These are phyloP conservation scores for Sporothrix euskadiensis DNA, from an alignment of 2,329 filamentous ascomycete species.

Conservation along the genomic window DNA sequence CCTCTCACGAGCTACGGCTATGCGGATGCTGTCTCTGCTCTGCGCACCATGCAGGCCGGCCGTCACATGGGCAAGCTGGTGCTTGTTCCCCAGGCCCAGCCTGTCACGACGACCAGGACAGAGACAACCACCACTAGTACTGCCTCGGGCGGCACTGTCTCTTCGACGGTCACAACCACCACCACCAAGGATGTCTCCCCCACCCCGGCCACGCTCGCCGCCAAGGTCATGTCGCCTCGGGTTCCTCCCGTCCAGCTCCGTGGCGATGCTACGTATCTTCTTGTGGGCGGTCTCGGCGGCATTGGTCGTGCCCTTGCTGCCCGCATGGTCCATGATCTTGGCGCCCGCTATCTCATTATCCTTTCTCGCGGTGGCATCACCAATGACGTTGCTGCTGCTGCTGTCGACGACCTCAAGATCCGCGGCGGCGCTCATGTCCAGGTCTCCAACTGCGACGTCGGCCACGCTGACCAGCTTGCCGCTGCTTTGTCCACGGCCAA, in stretches of 20 bases:
- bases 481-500: slow-evolving; percentile 22
- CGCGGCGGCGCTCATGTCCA: slow-evolving; percentile 25
- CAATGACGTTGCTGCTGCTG: slow-evolving; percentile 20
- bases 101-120: slow-evolving; percentile 12
- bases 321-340: slow-evolving; percentile 34
- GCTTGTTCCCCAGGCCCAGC: slow-evolving; percentile 28
- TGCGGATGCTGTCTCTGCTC: slow-evolving; percentile 42
- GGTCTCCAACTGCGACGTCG: slow-evolving; percentile 31
- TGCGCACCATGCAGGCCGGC: slow-evolving; percentile 47
- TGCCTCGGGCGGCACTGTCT: neutral
- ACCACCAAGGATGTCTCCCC: neutral
- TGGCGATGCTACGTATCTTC: slow-evolving; percentile 34
- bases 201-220: neutral
- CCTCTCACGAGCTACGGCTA: slow-evolving; percentile 28
- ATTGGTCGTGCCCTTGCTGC: slow-evolving; percentile 36
- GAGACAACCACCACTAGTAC: neutral
- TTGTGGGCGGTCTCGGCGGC: slow-evolving; percentile 38
- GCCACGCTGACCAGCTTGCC: slow-evolving; percentile 27
- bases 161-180: slow-evolving; percentile 11
- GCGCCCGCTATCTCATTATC: slow-evolving; percentile 32
- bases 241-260: slow-evolving; percentile 21
- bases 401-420: slow-evolving; percentile 24
- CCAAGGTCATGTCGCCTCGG: slow-evolving; percentile 27
- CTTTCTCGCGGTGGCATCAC: slow-evolving; percentile 29
- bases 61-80: slow-evolving; percentile 43